These are phyloP conservation scores for Vigna reflexopilosa DNA, from an alignment of 306 rosid species.

Conservation along the genomic window DNA sequence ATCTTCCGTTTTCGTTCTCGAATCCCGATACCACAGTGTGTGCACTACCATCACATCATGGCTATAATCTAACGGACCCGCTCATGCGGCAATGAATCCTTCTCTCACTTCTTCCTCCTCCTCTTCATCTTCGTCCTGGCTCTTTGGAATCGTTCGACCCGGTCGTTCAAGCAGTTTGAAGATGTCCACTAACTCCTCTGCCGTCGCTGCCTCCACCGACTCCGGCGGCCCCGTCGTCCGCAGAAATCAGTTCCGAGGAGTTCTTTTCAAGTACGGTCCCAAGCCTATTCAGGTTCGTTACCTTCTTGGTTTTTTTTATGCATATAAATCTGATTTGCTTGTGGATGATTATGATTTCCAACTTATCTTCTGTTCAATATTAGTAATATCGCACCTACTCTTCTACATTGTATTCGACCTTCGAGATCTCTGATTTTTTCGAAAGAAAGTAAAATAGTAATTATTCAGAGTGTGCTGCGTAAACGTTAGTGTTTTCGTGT, in stretches of 20 bases:
- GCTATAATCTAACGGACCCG: background rate
- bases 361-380: background rate
- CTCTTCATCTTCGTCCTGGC: slow-evolving; percentile 75
- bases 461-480: slow-evolving; percentile 10
- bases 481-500: background rate
- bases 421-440: slow-evolving; percentile 35
- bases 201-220: slow-evolving; percentile 49
- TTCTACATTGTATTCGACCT: slow-evolving; percentile 36
- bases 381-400: slow-evolving; percentile 14
- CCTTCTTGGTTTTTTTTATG: background rate
- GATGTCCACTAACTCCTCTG: slow-evolving; percentile 51
- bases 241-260: slow-evolving; percentile 87
- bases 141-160: slow-evolving; percentile 80
- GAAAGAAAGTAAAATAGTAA: background rate
- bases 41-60: slow-evolving; percentile 3
- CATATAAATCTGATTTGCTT: slow-evolving; percentile 3
- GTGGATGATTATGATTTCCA: slow-evolving; percentile 1
- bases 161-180: slow-evolving; percentile 65
- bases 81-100: slow-evolving; percentile 66
- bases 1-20: background rate
- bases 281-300: slow-evolving; percentile 83
- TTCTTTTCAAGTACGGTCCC: slow-evolving; percentile 92
- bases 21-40: slow-evolving; percentile 6
- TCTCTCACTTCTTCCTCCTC: slow-evolving; percentile 59
- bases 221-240: slow-evolving; percentile 58